Evolutionary conservation across 116 monocot genomes (phyloP), one percentile per base, ranked within the genome.

Genomic region (Posidonia oceanica): DNA sequence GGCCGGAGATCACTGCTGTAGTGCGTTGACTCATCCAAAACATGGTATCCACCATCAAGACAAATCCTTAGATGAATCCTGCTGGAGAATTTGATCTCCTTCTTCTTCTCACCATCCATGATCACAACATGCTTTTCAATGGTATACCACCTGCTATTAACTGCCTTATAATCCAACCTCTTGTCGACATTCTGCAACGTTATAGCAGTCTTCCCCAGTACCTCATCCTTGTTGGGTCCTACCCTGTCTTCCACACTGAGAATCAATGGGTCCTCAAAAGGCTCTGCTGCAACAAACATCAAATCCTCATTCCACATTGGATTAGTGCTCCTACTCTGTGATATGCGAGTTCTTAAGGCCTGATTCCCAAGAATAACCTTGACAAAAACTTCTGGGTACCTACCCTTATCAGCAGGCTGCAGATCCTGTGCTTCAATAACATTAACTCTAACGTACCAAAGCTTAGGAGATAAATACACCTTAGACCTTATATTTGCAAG

Each of bases 231-330:
- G 59, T 78, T 74, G 6, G 80, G 75, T 12, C 75, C 83, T 22
- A 86, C 80, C 52, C 80, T 68, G 68, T 86, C 86, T 62, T 86
- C 86, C 14, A 86, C 86, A 23, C 73, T 80, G 14, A 86, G 59
- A 61, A 83, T 67, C 40, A 86, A 67, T 42, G 80, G 83, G 69
- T 86, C 86, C 56, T 86, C 86, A 62, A 86, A 86, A 5, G 86
- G 86, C 54, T 86, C 86, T 38, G 86, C 86, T 11, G 23, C 86
- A 15, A 86, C 86, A 79, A 86, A 86, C 73, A 86, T 76, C 66
- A 86, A 40, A 67, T 86, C 86, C 80, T 86, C 86, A 61, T 86
- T 86, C 86, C 86, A 86, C 75, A 83, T 75, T 12, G 86, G 86
- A 66, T 83, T 83, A 14, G 55, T 67, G 51, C 20, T 82, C 71